Percentiles rank a stretch among this genome's conserved stretches.
Conservation (phyloP, 2,329 filamentous ascomycete species). For the Calonectria montana region DNA sequence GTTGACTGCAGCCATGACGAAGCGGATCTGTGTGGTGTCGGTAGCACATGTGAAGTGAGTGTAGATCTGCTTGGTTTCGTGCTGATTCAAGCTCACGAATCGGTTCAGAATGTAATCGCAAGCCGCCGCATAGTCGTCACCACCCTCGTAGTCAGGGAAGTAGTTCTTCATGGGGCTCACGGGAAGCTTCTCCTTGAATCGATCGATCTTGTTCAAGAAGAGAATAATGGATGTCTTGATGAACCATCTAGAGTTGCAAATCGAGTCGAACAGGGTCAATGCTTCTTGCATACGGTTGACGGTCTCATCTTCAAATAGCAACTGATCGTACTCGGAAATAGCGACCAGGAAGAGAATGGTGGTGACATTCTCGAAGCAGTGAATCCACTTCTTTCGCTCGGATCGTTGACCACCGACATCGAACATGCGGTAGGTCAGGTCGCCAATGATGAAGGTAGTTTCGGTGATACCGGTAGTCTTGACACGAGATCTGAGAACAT, state of each 20-base stretch:
- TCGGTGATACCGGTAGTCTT: conserved; percentile 98
- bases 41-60: conserved; percentile 99
- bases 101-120: conserved; percentile 99
- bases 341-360: conserved; percentile 97
- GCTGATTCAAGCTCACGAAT: conserved; percentile 98
- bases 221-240: conserved; percentile 90
- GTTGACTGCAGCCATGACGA: conserved; percentile 99
- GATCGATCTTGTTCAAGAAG: conserved; percentile 91
- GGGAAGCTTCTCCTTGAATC: conserved; percentile 87
- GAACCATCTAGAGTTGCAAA: conserved; percentile 91
- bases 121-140: conserved; percentile 93
- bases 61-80: conserved; percentile 99
- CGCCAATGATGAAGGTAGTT: conserved; percentile 94
- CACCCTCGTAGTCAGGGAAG: conserved; percentile 93
- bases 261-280: conserved; percentile 86
- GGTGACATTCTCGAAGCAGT: conserved; percentile 98
- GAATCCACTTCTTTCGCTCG: conserved; percentile 99
- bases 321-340: conserved; percentile 96
- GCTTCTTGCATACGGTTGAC: conserved; percentile 96
- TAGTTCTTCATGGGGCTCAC: conserved; percentile 89
- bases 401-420: conserved; percentile 96
- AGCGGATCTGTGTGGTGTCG: conserved; percentile 98
- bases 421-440: conserved; percentile 97
- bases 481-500: conserved; percentile 94
- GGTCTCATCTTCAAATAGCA: conserved; percentile 95